A percentile compares a stretch with the other conserved stretches of the same genome.
phyloP scores from a whole-genome alignment of 441 rosid genomes.

The Mallotus repandus region DNA sequence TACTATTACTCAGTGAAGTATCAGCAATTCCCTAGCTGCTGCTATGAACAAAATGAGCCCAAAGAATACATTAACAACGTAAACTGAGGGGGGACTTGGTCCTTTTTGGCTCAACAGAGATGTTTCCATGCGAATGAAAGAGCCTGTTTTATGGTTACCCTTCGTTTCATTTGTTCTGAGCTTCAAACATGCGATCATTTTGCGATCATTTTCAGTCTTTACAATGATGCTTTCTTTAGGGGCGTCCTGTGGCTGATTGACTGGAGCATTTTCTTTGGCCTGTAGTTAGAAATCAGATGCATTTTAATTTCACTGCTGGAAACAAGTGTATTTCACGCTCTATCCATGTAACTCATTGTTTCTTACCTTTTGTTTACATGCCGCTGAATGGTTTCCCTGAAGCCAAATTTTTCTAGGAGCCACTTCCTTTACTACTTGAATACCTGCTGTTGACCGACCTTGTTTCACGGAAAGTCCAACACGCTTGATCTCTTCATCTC shows the following conservation, averaged over 20 bases:
- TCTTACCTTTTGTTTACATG: conserved; percentile 11
- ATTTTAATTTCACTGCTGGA: neutral
- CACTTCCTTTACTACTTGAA: neutral
- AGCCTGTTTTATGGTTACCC: neutral
- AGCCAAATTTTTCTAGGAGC: neutral
- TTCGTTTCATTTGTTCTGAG: neutral
- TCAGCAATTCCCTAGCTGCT: neutral
- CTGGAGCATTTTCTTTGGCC: conserved; percentile 12
- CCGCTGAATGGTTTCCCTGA: neutral
- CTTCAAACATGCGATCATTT: neutral
- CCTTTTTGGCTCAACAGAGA: conserved; percentile 2
- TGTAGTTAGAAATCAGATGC: neutral
- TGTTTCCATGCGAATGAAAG: conserved; percentile 6
- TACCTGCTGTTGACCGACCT: neutral
- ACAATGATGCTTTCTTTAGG: neutral
- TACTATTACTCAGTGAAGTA: neutral
- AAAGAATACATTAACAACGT: conserved; percentile 1
- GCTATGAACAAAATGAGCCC: conserved; percentile 10
- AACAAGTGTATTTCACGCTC: neutral
- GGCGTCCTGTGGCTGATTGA: neutral
- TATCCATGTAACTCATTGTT: neutral
- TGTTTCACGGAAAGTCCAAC: neutral
- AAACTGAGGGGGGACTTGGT: conserved; percentile 14
- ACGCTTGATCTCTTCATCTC: neutral
- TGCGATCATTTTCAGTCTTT: neutral